Percentiles rank a stretch among this genome's conserved stretches.
phyloP scores from a whole-genome alignment of 305 asterid species.

The Solanum hybrid region DNA sequence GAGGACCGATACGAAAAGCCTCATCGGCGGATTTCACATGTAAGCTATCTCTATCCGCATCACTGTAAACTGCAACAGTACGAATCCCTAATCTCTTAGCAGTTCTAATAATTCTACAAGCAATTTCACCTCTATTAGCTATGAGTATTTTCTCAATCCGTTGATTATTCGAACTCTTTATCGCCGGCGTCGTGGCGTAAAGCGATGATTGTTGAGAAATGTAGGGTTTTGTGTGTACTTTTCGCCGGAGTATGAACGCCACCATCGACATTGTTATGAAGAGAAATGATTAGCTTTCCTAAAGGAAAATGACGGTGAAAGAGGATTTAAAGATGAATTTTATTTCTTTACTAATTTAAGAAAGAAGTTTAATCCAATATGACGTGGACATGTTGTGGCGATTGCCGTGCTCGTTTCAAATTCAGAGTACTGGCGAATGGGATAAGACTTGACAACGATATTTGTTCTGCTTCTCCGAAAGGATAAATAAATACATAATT shows the following conservation, averaged over 20 bases:
- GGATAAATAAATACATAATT: no score
- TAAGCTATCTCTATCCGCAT: constrained; percentile 72
- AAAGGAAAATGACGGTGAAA: neutral
- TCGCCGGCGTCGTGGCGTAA: constrained; percentile 36
- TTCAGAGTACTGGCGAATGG: neutral
- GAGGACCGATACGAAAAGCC: constrained; percentile 86
- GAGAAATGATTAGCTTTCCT: neutral
- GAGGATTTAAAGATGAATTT: neutral
- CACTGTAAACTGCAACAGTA: constrained; percentile 86
- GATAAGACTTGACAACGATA: neutral
- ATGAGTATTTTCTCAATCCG: constrained; percentile 71
- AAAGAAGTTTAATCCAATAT: neutral
- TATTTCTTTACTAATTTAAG: neutral
- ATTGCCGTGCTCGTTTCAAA: neutral
- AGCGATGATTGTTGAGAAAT: constrained; percentile 9
- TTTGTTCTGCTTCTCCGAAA: neutral
- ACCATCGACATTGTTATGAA: constrained; percentile 34
- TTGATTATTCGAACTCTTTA: neutral
- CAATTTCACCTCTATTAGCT: constrained; percentile 94
- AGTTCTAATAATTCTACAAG: constrained; percentile 77
- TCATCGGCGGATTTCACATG: constrained; percentile 94
- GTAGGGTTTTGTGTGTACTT: constrained; percentile 1
- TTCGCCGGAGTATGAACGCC: constrained; percentile 42
- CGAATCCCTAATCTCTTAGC: constrained; percentile 77
- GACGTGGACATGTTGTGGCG: neutral